A percentile compares a stretch with the other conserved stretches of the same genome.
phyloP scores from a whole-genome alignment of 2,329 filamentous ascomycete species.

The Fusarium odoratissimum region DNA sequence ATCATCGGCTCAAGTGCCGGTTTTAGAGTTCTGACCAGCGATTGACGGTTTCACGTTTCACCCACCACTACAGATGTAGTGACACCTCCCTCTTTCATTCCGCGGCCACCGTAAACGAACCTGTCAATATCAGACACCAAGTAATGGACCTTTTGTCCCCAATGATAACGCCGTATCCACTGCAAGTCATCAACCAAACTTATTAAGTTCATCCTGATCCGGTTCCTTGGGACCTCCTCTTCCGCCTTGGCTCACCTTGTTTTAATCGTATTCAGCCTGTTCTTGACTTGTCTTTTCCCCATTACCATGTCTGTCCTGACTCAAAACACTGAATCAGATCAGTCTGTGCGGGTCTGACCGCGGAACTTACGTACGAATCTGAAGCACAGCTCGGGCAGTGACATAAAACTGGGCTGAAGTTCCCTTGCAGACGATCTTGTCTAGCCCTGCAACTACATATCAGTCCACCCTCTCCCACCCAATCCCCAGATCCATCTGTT shows the following conservation, averaged over 20 bases:
- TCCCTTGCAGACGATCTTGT: not conserved
- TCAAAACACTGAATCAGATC: not conserved
- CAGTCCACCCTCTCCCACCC: not conserved
- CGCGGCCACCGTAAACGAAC: not conserved
- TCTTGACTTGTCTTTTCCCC: not conserved
- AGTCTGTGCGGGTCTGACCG: constrained; percentile 7
- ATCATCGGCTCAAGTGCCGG: not conserved
- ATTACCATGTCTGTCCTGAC: not conserved
- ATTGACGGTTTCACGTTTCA: not conserved
- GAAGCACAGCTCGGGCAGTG: not conserved
- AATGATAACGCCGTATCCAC: not conserved
- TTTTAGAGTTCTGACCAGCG: not conserved
- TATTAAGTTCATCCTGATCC: not conserved
- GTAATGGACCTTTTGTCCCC: not conserved
- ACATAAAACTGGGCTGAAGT: not conserved
- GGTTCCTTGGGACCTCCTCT: not conserved
- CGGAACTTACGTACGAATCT: not conserved
- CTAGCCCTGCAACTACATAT: not conserved
- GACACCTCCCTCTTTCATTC: not conserved
- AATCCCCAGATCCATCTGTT: not conserved
- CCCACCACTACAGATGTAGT: not conserved
- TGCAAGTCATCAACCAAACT: not conserved
- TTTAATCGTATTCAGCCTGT: not conserved
- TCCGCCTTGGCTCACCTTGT: not conserved
- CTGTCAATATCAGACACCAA: not conserved